These are phyloP conservation scores for Macaranga tanarius DNA, from an alignment of 441 rosid genomes.

Conservation along the genomic window DNA sequence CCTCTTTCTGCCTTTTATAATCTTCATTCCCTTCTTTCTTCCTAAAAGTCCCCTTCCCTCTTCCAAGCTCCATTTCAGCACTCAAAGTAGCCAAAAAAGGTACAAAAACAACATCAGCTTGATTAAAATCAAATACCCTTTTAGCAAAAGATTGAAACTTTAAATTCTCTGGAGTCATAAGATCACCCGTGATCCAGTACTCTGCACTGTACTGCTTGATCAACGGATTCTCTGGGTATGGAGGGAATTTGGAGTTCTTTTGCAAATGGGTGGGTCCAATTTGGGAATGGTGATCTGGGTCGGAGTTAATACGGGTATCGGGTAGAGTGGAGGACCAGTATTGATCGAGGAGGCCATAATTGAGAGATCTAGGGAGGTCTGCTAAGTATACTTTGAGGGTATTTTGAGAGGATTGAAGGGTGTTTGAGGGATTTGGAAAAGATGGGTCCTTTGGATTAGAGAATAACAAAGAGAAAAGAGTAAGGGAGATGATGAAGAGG, in stretches of 20 bases:
- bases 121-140: constrained; percentile 47
- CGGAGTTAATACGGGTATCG: constrained; percentile 59
- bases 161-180: constrained; percentile 50
- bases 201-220: constrained; percentile 93
- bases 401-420: constrained; percentile 11
- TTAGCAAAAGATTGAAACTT: constrained; percentile 55
- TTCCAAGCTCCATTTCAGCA: constrained; percentile 82
- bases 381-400: constrained; percentile 63
- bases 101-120: constrained; percentile 80
- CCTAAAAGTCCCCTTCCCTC: constrained; percentile 60
- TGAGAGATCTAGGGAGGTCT: constrained; percentile 73
- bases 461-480: constrained; percentile 33
- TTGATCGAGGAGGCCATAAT: constrained; percentile 61
- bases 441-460: constrained; percentile 18
- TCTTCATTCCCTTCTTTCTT: constrained; percentile 71
- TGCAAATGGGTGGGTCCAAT: constrained; percentile 15
- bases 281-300: constrained; percentile 55
- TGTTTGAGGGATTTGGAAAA: constrained; percentile 20
- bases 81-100: constrained; percentile 85
- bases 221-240: constrained; percentile 73
- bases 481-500: constrained; percentile 29
- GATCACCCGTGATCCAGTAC: constrained; percentile 84
- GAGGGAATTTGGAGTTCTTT: constrained; percentile 38
- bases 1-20: constrained; percentile 68
- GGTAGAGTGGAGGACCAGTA: constrained; percentile 58